These are phyloP conservation scores for Saccharomycopsis malanga DNA, from an alignment of 805 yeast species.

Conservation along the genomic window DNA sequence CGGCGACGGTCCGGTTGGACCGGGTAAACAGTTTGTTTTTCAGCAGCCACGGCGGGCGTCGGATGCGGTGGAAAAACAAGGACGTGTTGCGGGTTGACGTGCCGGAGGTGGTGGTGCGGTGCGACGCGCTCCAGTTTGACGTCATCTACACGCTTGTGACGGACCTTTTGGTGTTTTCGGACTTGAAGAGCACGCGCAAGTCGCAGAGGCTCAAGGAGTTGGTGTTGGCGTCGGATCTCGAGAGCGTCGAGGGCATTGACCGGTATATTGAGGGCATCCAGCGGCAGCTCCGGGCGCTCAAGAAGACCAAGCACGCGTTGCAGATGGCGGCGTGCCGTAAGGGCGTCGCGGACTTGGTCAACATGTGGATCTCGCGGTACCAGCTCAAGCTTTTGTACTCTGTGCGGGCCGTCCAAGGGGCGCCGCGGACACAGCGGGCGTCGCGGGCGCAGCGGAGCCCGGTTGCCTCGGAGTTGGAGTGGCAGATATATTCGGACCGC, in stretches of 20 bases:
- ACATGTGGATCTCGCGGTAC: conserved; percentile 12
- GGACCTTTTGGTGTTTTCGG: conserved; percentile 35
- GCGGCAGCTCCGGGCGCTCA: conserved; percentile 39
- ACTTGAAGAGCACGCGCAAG: conserved; percentile 33
- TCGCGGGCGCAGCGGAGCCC: background rate
- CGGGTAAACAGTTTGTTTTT: conserved; percentile 48
- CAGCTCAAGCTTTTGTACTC: conserved; percentile 14
- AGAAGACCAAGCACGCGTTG: conserved; percentile 35
- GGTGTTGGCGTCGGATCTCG: conserved; percentile 44
- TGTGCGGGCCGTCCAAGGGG: conserved; percentile 17
- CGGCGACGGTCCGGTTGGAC: conserved; percentile 42
- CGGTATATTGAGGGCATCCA: conserved; percentile 40
- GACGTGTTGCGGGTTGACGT: conserved; percentile 31
- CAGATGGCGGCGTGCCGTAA: conserved; percentile 25
- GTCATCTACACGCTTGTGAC: conserved; percentile 43
- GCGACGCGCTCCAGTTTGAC: conserved; percentile 51
- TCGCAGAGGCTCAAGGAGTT: conserved; percentile 44
- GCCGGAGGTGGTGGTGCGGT: conserved; percentile 45
- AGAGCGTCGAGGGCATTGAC: conserved; percentile 13
- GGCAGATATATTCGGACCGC: conserved; percentile 46
- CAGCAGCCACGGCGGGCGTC: conserved; percentile 21
- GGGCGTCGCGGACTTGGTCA: conserved; percentile 3
- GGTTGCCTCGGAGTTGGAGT: conserved; percentile 20
- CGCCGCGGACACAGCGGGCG: too few species aligned
- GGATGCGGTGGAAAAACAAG: conserved; percentile 22